Conservation (phyloP, 2,329 filamentous ascomycete genomes). For the Leptographium galeiforme region DNA sequence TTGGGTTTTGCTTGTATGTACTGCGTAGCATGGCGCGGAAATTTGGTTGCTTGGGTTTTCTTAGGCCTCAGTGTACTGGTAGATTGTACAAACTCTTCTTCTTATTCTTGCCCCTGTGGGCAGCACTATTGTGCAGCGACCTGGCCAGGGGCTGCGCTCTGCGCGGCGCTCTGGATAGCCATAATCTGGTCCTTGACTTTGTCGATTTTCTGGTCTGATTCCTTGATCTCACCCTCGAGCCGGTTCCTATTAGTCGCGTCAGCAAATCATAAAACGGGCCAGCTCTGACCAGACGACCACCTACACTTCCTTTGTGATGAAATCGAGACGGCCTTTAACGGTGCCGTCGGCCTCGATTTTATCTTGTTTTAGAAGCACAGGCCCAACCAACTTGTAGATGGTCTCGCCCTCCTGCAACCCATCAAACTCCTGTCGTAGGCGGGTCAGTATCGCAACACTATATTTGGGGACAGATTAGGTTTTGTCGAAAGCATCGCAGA, state of each 20-base stretch:
- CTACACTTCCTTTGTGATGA: conserved; percentile 87
- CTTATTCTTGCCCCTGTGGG: neutral
- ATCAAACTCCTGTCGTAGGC: conserved; percentile 56
- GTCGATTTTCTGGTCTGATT: conserved; percentile 41
- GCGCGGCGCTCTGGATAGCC: conserved; percentile 36
- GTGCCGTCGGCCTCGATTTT: conserved; percentile 79
- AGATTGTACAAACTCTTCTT: conserved; percentile 1
- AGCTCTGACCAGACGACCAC: neutral
- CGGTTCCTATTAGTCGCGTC: conserved; percentile 13
- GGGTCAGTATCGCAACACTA: too few relatives aligned
- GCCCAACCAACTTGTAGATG: conserved; percentile 93
- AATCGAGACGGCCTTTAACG: conserved; percentile 81
- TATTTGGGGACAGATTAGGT: too few relatives aligned
- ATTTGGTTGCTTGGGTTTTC: neutral
- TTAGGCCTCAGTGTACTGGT: too few relatives aligned
- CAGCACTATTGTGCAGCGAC: conserved; percentile 10
- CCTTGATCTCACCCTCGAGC: conserved; percentile 39
- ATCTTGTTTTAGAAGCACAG: conserved; percentile 88
- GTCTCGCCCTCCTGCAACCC: conserved; percentile 66
- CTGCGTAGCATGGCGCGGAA: neutral
- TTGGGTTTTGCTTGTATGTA: neutral
- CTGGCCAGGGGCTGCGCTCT: conserved; percentile 18
- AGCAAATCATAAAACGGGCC: neutral
- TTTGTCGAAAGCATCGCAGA: neutral
- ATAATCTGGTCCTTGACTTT: conserved; percentile 48